Base-by-base conservation (phyloP, 2,329 filamentous ascomycete species). In the Pezicula rhizophila region DNA sequence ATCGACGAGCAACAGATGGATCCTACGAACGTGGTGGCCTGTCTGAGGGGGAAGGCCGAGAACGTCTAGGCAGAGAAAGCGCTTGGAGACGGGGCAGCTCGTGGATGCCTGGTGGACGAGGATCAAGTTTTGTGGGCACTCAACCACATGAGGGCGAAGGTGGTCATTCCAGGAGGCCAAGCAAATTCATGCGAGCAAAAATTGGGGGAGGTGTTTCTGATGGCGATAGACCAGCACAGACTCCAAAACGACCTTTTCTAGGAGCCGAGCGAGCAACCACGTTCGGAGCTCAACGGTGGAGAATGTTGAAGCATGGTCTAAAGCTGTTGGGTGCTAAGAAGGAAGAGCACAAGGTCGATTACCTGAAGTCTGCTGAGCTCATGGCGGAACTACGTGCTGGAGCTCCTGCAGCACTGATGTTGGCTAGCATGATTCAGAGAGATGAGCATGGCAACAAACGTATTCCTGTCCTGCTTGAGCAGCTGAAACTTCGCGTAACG, bases 381-480 rank as follows among this genome's bases (percentile, higher is more conserved):
- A 92, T 99, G 80, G 93, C 93, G 1, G 93, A 99, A 68, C 74
- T 99, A 34, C 80, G 93, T 43, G 95, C 93, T 39, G 93, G 90
- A 47, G 89, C 91, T 1, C 93, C 93, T 3, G 93, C 93, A 20
- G 93, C 92, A 17, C 74, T 99, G 50, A 95, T 99, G 68, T 73
- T 99, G 46, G 93, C 93, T 7, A 96, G 91, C 63, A 96, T 97
- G 88, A 93, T 97, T 60, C 93, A 97, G 69, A 80, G 93, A 49
- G 93, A 99, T 60, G 93, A 99, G 68, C 89, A 96, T 60, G 90
- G 92, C 43, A 93, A 95, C 68, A 93, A 89, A 69, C 84, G 91
- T 51, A 96, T 99, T 49, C 93, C 93, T 0, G 90, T 99, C 46
- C 79, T 99, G 3, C 77, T 99, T 6, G 93, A 99, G 67, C 93